These are phyloP conservation scores for Mycena kentingensis DNA, from an alignment of 768 basidiomycete species.

Conservation along the genomic window DNA sequence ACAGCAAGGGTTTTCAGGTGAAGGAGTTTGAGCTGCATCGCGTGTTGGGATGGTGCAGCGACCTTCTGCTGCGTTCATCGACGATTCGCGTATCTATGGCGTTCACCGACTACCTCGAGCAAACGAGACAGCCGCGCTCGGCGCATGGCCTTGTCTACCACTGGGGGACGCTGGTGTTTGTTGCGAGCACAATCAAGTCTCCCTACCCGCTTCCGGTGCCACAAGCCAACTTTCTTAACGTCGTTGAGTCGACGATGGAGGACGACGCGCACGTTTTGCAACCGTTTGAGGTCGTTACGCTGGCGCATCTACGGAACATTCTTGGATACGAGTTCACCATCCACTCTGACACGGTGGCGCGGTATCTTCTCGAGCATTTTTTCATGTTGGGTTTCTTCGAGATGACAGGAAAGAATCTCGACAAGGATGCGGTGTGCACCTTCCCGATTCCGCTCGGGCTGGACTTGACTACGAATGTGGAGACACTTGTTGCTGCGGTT, in stretches of 20 bases:
- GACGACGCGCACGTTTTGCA: conserved; percentile 32
- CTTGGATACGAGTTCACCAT: conserved; percentile 63
- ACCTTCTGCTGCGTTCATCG: conserved; percentile 44
- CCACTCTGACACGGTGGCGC: conserved; percentile 52
- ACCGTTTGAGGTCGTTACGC: conserved; percentile 58
- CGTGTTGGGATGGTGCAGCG: conserved; percentile 51
- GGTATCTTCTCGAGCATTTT: conserved; percentile 58
- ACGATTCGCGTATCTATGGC: conserved; percentile 44
- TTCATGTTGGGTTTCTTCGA: conserved; percentile 64
- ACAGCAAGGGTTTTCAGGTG: conserved; percentile 35
- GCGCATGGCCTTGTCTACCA: conserved; percentile 62
- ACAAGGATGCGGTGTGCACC: conserved; percentile 44
- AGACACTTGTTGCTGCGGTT: conserved; percentile 68
- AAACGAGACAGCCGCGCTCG: conserved; percentile 43
- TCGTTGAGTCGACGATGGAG: conserved; percentile 34
- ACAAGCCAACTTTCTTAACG: conserved; percentile 51
- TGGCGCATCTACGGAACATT: conserved; percentile 61
- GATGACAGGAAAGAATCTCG: conserved; percentile 40
- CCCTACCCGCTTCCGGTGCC: conserved; percentile 31
- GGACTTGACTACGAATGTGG: conserved; percentile 72
- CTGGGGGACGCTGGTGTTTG: conserved; percentile 65
- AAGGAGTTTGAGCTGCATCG: conserved; percentile 66
- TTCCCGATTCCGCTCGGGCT: conserved; percentile 74
- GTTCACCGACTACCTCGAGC: conserved; percentile 55
- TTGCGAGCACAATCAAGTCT: conserved; percentile 58